phyloP scores from a whole-genome alignment of 2,329 filamentous ascomycete species.

The Hypoxylon sp. region DNA sequence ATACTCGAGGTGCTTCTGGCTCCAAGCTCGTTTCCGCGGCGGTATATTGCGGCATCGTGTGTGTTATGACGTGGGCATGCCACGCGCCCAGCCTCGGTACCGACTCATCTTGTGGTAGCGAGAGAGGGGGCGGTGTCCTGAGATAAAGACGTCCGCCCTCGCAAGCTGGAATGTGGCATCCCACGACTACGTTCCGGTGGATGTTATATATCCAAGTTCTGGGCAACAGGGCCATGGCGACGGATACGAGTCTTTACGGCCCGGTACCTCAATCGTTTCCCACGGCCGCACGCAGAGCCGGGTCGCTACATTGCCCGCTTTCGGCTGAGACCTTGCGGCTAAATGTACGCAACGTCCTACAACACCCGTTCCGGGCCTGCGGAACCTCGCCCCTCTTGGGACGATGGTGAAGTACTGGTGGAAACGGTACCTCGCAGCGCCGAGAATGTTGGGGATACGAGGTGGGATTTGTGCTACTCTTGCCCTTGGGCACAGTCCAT shows the following conservation, averaged over 20 bases:
- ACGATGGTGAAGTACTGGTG: neutral
- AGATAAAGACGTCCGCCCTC: neutral
- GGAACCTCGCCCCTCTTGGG: conserved; percentile 2
- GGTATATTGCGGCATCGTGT: neutral
- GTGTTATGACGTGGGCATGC: neutral
- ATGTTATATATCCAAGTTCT: neutral
- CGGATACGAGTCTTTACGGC: conserved; percentile 3
- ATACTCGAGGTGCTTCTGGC: neutral
- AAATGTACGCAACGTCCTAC: conserved; percentile 30
- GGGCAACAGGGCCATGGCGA: conserved; percentile 6
- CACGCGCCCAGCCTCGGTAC: neutral
- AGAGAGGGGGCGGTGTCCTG: neutral
- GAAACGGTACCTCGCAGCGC: neutral
- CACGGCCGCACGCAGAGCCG: conserved; percentile 2
- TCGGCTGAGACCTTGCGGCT: conserved; percentile 34
- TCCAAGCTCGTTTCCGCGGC: neutral
- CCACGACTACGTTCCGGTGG: neutral
- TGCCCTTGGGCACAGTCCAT: neutral
- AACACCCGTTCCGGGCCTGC: conserved; percentile 21
- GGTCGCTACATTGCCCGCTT: conserved; percentile 15
- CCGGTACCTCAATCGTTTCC: neutral
- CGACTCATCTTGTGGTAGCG: neutral
- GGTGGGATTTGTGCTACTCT: neutral
- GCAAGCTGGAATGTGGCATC: neutral
- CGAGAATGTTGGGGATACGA: neutral